Conservation (phyloP, 2,329 filamentous ascomycete species). For the Boeremia exigua region DNA sequence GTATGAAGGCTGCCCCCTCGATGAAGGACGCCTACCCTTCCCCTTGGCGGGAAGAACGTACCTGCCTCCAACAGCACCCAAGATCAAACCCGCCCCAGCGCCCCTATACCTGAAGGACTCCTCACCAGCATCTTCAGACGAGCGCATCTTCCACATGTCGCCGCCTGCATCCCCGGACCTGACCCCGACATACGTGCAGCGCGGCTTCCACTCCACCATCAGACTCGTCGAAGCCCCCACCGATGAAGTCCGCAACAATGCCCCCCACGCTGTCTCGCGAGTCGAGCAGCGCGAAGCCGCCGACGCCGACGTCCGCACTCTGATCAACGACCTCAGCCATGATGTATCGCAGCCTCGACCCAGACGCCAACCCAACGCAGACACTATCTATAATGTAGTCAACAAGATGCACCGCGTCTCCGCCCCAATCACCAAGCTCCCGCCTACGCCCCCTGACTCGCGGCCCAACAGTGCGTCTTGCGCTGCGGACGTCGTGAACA, state of each 20-base stretch:
- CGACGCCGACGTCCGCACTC: too few relatives aligned
- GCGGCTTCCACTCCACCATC: neutral
- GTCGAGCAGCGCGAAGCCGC: too few relatives aligned
- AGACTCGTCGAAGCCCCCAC: neutral
- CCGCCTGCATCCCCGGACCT: neutral
- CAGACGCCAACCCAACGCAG: neutral
- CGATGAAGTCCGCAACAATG: neutral
- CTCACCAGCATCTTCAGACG: neutral
- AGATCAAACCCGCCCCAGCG: neutral
- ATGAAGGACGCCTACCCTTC: neutral
- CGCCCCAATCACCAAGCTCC: neutral
- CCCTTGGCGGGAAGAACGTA: neutral
- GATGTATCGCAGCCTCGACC: neutral
- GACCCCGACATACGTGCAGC: neutral
- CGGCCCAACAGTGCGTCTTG: neutral
- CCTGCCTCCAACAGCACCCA: neutral
- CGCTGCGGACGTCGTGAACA: neutral
- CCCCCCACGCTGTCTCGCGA: too few relatives aligned
- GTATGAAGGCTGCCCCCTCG: neutral
- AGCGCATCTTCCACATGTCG: neutral
- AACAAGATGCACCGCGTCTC: neutral
- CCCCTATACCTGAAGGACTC: neutral
- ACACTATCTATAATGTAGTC: neutral
- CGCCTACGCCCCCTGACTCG: constrained; percentile 3
- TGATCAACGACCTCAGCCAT: neutral